phyloP scores from a whole-genome alignment of 495 filamentous ascomycete species.

The Podospora anserina region DNA sequence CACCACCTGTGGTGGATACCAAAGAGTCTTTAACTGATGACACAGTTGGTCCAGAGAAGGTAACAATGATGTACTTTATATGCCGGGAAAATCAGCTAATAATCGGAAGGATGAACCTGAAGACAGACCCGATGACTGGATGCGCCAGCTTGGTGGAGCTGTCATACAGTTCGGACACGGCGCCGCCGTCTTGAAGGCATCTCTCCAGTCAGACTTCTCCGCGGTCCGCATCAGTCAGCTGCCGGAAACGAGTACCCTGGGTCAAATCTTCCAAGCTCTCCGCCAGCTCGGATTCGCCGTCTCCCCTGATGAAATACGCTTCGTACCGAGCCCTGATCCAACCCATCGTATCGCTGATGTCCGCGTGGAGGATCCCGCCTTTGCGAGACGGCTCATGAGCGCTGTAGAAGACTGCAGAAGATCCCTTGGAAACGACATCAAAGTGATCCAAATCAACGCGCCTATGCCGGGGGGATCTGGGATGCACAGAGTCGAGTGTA shows the following conservation, averaged over 20 bases:
- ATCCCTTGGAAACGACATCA: not conserved
- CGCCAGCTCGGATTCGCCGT: slow-evolving; percentile 9
- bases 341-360: slow-evolving; percentile 21
- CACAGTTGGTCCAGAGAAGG: not conserved
- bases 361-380: slow-evolving; percentile 26
- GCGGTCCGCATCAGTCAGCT: slow-evolving; percentile 30
- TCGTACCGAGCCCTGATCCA: not conserved
- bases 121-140: slow-evolving; percentile 16
- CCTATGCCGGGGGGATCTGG: slow-evolving; percentile 23
- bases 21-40: not conserved
- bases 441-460: slow-evolving; percentile 13
- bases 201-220: slow-evolving; percentile 31
- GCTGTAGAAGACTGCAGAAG: not conserved
- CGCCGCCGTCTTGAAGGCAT: slow-evolving; percentile 23
- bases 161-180: slow-evolving; percentile 32
- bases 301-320: slow-evolving; percentile 12
- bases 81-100: not conserved
- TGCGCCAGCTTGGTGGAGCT: slow-evolving; percentile 27
- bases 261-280: slow-evolving; percentile 21
- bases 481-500: slow-evolving; percentile 29
- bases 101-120: slow-evolving; percentile 3
- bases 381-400: slow-evolving; percentile 19
- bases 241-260: slow-evolving; percentile 19
- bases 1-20: not conserved
- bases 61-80: not conserved